phyloP scores from a whole-genome alignment of 1,284 basidiomycete genomes.

The Ustilago lituana region DNA sequence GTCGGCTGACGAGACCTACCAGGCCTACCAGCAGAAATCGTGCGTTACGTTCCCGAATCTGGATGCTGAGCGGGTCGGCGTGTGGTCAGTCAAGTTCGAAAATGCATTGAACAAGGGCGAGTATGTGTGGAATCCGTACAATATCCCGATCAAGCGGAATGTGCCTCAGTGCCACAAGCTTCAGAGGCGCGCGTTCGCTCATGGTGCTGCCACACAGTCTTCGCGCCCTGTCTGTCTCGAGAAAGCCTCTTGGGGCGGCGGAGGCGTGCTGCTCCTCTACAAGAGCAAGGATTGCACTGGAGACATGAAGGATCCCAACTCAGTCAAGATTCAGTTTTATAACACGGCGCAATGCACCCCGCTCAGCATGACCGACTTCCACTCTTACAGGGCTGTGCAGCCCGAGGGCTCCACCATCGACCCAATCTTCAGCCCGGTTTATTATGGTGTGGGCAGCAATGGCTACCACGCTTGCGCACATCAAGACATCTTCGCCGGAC shows the following conservation, averaged over 20 bases:
- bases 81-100: slow-evolving; percentile 20
- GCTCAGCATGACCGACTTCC: slow-evolving; percentile 18
- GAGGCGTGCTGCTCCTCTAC: slow-evolving; percentile 32
- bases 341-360: slow-evolving; percentile 27
- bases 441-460: slow-evolving; percentile 15
- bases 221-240: slow-evolving; percentile 24
- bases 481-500: not conserved
- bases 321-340: slow-evolving; percentile 21
- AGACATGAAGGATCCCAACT: not conserved
- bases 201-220: too few relatives aligned
- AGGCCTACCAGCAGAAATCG: slow-evolving; percentile 13
- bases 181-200: not conserved
- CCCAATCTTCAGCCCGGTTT: slow-evolving; percentile 26
- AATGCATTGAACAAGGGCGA: slow-evolving; percentile 10
- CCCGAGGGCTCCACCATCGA: slow-evolving; percentile 6
- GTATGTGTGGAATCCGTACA: slow-evolving; percentile 33
- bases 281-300: slow-evolving; percentile 17
- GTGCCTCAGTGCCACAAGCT: slow-evolving; percentile 3
- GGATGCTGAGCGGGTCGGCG: not conserved
- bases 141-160: slow-evolving; percentile 21
- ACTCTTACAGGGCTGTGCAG: slow-evolving; percentile 26
- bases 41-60: slow-evolving; percentile 37
- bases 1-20: slow-evolving; percentile 10
- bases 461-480: slow-evolving; percentile 27
- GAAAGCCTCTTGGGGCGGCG: slow-evolving; percentile 20